Conservation (phyloP, 805 yeast genomes). For the Saccharomycopsis sp. region DNA sequence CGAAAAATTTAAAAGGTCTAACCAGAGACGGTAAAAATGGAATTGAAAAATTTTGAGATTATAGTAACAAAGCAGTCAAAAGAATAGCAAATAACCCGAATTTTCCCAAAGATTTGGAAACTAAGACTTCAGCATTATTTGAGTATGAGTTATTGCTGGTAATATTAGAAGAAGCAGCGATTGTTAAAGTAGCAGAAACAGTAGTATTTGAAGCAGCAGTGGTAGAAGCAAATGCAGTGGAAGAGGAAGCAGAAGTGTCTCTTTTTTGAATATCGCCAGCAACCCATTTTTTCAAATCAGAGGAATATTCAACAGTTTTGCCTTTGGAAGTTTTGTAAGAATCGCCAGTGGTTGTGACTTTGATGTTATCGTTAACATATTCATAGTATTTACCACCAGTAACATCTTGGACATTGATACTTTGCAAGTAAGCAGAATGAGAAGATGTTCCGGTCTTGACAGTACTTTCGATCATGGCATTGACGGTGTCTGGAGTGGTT, state of each 20-base stretch:
- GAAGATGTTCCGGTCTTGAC: not conserved
- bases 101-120: too few species aligned
- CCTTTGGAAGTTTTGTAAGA: conserved; percentile 2
- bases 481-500: conserved; percentile 16
- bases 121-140: too few species aligned
- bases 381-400: conserved; percentile 13
- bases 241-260: conserved; percentile 1
- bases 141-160: too few species aligned
- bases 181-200: too few species aligned
- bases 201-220: too few species aligned
- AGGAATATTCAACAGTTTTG: conserved; percentile 9
- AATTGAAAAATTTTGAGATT: too few species aligned
- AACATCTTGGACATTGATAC: conserved; percentile 9
- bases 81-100: too few species aligned
- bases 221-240: too few species aligned
- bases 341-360: conserved; percentile 3
- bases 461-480: conserved; percentile 13
- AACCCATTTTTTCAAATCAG: not conserved
- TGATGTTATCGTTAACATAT: conserved; percentile 1
- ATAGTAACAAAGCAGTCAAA: too few species aligned
- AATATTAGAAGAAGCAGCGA: too few species aligned
- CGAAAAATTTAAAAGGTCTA: too few species aligned
- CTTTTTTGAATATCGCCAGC: not conserved
- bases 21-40: too few species aligned
- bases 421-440: conserved; percentile 4